phyloP scores from a whole-genome alignment of 2,329 filamentous ascomycete genomes.

The Karstenula rhodostoma region DNA sequence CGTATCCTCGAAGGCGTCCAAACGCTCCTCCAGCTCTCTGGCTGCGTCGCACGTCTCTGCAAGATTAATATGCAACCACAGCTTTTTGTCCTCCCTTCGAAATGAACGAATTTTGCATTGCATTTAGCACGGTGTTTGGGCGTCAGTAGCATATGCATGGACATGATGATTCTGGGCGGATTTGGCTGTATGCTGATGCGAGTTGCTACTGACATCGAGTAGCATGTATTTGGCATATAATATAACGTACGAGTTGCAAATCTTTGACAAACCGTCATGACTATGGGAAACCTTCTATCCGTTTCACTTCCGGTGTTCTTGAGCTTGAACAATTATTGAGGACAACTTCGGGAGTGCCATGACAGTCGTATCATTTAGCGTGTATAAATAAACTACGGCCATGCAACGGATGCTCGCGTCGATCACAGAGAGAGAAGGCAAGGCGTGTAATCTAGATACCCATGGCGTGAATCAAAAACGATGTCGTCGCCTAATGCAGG shows the following conservation, averaged over 20 bases:
- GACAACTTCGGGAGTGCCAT: too few species aligned
- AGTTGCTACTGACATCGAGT: not conserved
- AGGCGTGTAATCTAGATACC: not conserved
- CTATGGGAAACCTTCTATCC: too few species aligned
- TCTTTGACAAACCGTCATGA: not conserved
- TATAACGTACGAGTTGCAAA: not conserved
- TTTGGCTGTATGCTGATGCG: not conserved
- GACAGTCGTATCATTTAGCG: too few species aligned
- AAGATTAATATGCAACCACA: conserved; percentile 97
- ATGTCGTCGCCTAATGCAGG: not conserved
- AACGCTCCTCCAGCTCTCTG: conserved; percentile 90
- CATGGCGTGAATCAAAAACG: not conserved
- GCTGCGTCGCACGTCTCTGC: conserved; percentile 88
- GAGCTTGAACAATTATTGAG: too few species aligned
- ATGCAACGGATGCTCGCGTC: not conserved
- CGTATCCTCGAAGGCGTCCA: conserved; percentile 98
- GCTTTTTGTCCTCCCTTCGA: conserved; percentile 66
- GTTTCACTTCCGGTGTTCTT: not conserved
- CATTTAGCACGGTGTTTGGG: conserved; percentile 47
- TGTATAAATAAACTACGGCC: too few species aligned
- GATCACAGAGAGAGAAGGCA: not conserved
- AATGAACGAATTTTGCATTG: conserved; percentile 22
- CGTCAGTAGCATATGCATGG: conserved; percentile 17
- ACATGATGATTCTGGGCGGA: not conserved
- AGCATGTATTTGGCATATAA: not conserved